phyloP scores from a whole-genome alignment of 345 rosid genomes.

The Salix purpurea region DNA sequence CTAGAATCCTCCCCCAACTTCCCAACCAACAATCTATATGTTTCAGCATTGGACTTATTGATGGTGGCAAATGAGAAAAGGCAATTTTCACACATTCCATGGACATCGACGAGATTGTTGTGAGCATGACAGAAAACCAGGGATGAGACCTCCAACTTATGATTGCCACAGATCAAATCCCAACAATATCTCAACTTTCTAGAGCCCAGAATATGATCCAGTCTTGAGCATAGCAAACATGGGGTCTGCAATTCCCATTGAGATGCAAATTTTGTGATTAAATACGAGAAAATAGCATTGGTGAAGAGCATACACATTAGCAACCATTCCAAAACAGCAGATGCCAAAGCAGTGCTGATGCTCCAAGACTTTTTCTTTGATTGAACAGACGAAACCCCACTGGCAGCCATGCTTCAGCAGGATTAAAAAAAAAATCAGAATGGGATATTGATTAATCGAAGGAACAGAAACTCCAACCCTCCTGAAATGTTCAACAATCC shows the following conservation, averaged over 20 bases:
- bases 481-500: conserved; percentile 18
- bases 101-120: conserved; percentile 71
- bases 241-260: conserved; percentile 58
- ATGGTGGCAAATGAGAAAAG: conserved; percentile 72
- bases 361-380: conserved; percentile 33
- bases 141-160: conserved; percentile 81
- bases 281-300: conserved; percentile 56
- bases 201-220: conserved; percentile 69
- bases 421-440: conserved; percentile 10
- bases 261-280: conserved; percentile 62
- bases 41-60: conserved; percentile 76
- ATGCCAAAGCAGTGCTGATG: conserved; percentile 50
- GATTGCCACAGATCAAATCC: conserved; percentile 73
- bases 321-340: conserved; percentile 75
- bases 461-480: conserved; percentile 19
- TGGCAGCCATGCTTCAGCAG: conserved; percentile 43
- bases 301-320: conserved; percentile 62
- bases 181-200: conserved; percentile 42
- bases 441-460: conserved; percentile 9
- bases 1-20: conserved; percentile 57
- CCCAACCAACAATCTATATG: conserved; percentile 74
- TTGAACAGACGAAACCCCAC: conserved; percentile 38
- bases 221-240: conserved; percentile 78
- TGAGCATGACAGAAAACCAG: conserved; percentile 79
- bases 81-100: conserved; percentile 70